Evolutionary conservation across 148 eudicot genomes (phyloP).

Genomic region (Amaranthus palmeri): DNA sequence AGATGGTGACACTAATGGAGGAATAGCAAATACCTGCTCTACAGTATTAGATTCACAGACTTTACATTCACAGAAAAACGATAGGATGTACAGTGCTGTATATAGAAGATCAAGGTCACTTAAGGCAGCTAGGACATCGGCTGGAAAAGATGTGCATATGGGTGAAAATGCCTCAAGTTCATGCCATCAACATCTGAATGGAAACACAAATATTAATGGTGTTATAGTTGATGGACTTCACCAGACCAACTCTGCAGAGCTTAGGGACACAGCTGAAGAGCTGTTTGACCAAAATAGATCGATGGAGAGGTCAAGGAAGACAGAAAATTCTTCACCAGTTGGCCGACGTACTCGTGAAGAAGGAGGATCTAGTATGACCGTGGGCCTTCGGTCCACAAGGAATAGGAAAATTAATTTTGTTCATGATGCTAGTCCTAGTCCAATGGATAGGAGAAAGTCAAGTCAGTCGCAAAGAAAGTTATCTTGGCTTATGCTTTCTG

Average conservation of each 20-base stretch:
- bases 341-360: conserved; percentile 46
- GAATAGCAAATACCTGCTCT: conserved; percentile 22
- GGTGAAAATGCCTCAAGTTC: conserved; percentile 48
- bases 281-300: conserved; percentile 28
- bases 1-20: conserved; percentile 28
- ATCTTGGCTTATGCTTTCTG: conserved; percentile 85
- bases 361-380: conserved; percentile 46
- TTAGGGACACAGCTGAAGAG: conserved; percentile 30
- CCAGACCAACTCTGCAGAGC: conserved; percentile 31
- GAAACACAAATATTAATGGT: conserved; percentile 24
- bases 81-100: conserved; percentile 76
- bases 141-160: conserved; percentile 32
- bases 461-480: conserved; percentile 50
- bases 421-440: conserved; percentile 54
- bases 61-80: conserved; percentile 35
- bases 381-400: conserved; percentile 72
- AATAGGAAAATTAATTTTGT: conserved; percentile 55
- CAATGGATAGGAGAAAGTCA: conserved; percentile 48
- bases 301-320: conserved; percentile 35
- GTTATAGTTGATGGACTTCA: conserved; percentile 29
- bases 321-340: conserved; percentile 24
- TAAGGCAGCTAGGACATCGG: conserved; percentile 38
- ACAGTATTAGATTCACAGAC: conserved; percentile 28
- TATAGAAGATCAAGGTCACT: conserved; percentile 80
- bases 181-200: conserved; percentile 35